These are phyloP conservation scores for Mucor lusitanicus DNA, from an alignment of 371 early-diverging fungal species.

Conservation along the genomic window DNA sequence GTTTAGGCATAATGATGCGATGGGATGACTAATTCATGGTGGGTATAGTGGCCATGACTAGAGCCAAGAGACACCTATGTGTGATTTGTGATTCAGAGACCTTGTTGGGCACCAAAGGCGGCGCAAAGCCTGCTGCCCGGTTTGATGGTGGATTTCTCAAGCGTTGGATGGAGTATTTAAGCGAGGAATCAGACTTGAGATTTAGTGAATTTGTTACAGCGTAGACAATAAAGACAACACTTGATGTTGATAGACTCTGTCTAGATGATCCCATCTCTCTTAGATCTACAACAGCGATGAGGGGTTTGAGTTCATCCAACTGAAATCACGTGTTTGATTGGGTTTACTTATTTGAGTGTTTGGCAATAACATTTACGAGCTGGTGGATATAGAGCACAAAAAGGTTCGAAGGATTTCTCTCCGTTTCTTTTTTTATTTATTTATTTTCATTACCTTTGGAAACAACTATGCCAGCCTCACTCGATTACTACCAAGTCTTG, in stretches of 20 bases:
- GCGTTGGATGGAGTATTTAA: slow-evolving; percentile 59
- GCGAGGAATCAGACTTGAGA: slow-evolving; percentile 58
- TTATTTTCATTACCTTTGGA: slow-evolving; percentile 6
- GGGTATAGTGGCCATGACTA: slow-evolving; percentile 95
- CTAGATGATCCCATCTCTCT: no score
- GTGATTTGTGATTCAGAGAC: slow-evolving; percentile 84
- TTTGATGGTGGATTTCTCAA: slow-evolving; percentile 57
- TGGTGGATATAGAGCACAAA: background rate
- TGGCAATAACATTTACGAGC: background rate
- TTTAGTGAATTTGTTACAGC: slow-evolving; percentile 44
- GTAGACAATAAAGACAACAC: background rate
- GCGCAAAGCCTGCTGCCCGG: slow-evolving; percentile 11
- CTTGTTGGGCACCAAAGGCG: slow-evolving; percentile 40
- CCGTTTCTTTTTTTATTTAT: slow-evolving; percentile 5
- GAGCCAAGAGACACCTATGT: slow-evolving; percentile 88
- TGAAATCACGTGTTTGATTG: no score
- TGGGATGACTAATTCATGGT: background rate
- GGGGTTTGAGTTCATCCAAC: no score
- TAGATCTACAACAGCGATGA: no score
- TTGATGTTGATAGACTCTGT: no score
- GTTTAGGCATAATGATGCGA: background rate
- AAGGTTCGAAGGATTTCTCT: background rate
- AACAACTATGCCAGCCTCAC: slow-evolving; percentile 7
- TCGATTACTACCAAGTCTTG: slow-evolving; percentile 35
- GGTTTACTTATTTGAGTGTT: background rate